These are phyloP conservation scores for Podospora pseudopauciseta DNA, from an alignment of 495 filamentous ascomycete species.

Conservation along the genomic window DNA sequence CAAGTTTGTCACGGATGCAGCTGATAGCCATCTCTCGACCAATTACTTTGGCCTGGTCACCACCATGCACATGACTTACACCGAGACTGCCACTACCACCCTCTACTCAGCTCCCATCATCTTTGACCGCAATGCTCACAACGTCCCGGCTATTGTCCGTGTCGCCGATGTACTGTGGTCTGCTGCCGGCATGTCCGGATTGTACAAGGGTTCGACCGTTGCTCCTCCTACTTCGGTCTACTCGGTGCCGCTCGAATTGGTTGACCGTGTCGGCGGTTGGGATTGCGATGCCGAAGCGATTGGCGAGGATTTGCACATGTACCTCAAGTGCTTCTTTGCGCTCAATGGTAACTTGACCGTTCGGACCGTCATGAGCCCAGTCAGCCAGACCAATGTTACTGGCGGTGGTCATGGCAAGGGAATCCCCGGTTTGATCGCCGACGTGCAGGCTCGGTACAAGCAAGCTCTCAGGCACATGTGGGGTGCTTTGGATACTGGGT, in stretches of 20 bases:
- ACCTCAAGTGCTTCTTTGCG: conserved; percentile 70
- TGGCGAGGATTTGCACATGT: conserved; percentile 72
- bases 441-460: conserved; percentile 57
- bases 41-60: conserved; percentile 63
- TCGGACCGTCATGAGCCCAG: conserved; percentile 55
- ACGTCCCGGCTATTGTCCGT: conserved; percentile 61
- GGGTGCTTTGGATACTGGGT: conserved; percentile 65
- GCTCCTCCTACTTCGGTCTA: conserved; percentile 69
- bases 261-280: conserved; percentile 62
- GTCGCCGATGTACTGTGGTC: conserved; percentile 66
- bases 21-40: conserved; percentile 63
- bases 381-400: conserved; percentile 65
- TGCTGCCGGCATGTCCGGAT: conserved; percentile 61
- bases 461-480: conserved; percentile 70
- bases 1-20: conserved; percentile 38
- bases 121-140: conserved; percentile 67
- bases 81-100: conserved; percentile 53
- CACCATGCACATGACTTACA: conserved; percentile 52
- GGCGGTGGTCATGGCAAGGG: conserved; percentile 49
- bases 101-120: conserved; percentile 67
- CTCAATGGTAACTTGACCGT: conserved; percentile 58
- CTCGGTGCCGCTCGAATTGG: conserved; percentile 59
- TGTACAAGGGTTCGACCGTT: conserved; percentile 56
- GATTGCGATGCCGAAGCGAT: conserved; percentile 64
- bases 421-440: conserved; percentile 47